phyloP scores from a whole-genome alignment of 805 yeast species.

The Zygotorulaspora florentina region DNA sequence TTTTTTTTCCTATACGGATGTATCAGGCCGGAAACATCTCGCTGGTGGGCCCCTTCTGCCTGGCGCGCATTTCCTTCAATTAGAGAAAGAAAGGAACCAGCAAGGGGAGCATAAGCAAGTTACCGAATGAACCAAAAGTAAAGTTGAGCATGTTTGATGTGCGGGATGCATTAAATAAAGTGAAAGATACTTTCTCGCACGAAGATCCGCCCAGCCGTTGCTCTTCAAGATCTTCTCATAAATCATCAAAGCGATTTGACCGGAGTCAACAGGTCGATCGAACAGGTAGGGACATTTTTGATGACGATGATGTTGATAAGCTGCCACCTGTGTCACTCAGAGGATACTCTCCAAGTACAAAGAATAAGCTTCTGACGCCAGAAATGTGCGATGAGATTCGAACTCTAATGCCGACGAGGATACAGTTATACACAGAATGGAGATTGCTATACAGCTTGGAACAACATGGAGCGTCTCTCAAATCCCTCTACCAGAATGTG shows the following conservation, averaged over 20 bases:
- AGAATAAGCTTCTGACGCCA: conserved; percentile 49
- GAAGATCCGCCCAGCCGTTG: conserved; percentile 3
- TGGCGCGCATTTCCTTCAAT: too few relatives aligned
- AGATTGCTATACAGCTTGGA: conserved; percentile 74
- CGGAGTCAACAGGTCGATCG: conserved; percentile 1
- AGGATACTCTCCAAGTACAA: conserved; percentile 61
- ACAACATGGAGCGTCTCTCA: conserved; percentile 85
- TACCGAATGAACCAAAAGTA: background rate
- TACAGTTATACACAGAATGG: conserved; percentile 80
- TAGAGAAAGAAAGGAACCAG: background rate
- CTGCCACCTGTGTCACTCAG: conserved; percentile 50
- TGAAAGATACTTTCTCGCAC: conserved; percentile 14
- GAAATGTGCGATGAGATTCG: conserved; percentile 75
- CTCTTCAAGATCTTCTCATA: conserved; percentile 9
- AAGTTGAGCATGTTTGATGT: conserved; percentile 13
- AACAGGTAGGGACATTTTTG: background rate
- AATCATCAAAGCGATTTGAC: conserved; percentile 1
- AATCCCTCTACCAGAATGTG: conserved; percentile 63
- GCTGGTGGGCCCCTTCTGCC: too few relatives aligned
- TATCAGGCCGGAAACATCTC: too few relatives aligned
- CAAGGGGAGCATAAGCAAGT: background rate
- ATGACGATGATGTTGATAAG: conserved; percentile 33
- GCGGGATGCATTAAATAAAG: conserved; percentile 17
- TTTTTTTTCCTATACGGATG: too few relatives aligned
- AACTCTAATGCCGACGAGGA: conserved; percentile 66